Conservation (phyloP, 2,329 filamentous ascomycete species). For the Colletotrichum orchidophilum region DNA sequence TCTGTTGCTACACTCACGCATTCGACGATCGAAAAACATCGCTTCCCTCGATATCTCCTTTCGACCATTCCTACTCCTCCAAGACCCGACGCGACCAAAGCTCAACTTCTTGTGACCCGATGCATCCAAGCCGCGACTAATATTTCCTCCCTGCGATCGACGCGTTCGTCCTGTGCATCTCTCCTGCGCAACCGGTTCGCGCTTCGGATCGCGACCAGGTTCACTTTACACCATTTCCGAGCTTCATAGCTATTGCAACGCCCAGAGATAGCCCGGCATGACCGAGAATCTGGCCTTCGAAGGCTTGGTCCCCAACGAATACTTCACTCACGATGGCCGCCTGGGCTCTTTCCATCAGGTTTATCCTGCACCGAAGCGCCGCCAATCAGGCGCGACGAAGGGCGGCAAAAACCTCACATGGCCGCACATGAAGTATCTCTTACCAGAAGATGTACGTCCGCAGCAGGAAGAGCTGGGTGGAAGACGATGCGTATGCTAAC, state of each 20-base stretch:
- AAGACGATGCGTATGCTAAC: conserved; percentile 23
- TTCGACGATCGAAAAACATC: conserved; percentile 1
- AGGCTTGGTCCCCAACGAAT: conserved; percentile 49
- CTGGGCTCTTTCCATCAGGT: conserved; percentile 80
- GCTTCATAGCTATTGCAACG: background rate
- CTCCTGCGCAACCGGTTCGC: conserved; percentile 8
- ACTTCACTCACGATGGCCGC: conserved; percentile 77
- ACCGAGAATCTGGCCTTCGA: conserved; percentile 26
- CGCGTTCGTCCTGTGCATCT: conserved; percentile 13
- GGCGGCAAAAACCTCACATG: conserved; percentile 71
- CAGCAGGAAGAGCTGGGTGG: conserved; percentile 8
- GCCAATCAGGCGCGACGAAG: conserved; percentile 72
- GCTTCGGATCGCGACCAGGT: conserved; percentile 7
- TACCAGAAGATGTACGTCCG: conserved; percentile 66
- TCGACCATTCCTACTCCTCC: conserved; percentile 10
- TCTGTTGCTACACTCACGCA: background rate
- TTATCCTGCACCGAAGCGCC: conserved; percentile 72
- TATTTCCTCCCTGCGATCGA: conserved; percentile 28
- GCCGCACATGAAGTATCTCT: conserved; percentile 76
- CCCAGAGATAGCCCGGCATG: conserved; percentile 1
- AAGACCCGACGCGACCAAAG: background rate
- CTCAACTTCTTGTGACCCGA: conserved; percentile 5
- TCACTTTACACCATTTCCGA: background rate
- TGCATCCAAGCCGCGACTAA: conserved; percentile 30
- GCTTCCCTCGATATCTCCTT: conserved; percentile 6